Evolutionary conservation across 1,284 basidiomycete genomes (phyloP), one percentile per base, ranked within the genome.

Genomic region (Neonothopanus nambi): DNA sequence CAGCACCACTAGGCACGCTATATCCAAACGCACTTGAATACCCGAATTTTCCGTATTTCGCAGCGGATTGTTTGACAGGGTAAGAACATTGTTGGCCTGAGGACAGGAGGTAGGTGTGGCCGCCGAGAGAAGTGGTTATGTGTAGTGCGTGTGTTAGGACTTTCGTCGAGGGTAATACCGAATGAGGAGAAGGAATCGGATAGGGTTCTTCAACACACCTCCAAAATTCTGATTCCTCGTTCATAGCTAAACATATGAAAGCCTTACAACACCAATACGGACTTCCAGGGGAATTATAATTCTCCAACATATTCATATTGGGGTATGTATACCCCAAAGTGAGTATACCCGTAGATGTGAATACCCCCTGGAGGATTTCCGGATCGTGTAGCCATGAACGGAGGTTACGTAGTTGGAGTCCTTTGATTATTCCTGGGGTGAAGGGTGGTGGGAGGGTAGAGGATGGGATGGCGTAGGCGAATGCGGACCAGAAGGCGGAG

Each of bases 251-350:
- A 4, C 84, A 71, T 38, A 86, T 75, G 67, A 91, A 91, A 1
- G 87, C 84, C 63, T 91, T 89, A 74, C 85, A 90, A 63, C 83
- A 87, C 89, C 89, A 91, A 68, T 91, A 92, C 1, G 86, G 85
- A n/a, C 86, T 89, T 48, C 87, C 87, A 1, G 87, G 85, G 0
- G 86, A 88, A 65, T 89, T 90, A 71, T 91, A 90, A 69, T 87
- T 89, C 65, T 90, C 82, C 13, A 84, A 86, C 74, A 89, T 82
- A 64, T 85, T 86, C 67, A 82, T 82, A 62, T 89, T 89, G 20
- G 87, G 86, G 63, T 88, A 90, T 52, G 74, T 72, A 64, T 79
- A 92, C 2, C 88, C 88, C 60, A 92, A 85, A 6, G 85, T 90
- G 48, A 91, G 71, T 1, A 85, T 89, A 5, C 87, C 85, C 61